A percentile compares a stretch with the other conserved stretches of the same genome.
Evolutionary conservation across 768 basidiomycete species (phyloP).

Genomic region (Agaricus sinodeliciosus): DNA sequence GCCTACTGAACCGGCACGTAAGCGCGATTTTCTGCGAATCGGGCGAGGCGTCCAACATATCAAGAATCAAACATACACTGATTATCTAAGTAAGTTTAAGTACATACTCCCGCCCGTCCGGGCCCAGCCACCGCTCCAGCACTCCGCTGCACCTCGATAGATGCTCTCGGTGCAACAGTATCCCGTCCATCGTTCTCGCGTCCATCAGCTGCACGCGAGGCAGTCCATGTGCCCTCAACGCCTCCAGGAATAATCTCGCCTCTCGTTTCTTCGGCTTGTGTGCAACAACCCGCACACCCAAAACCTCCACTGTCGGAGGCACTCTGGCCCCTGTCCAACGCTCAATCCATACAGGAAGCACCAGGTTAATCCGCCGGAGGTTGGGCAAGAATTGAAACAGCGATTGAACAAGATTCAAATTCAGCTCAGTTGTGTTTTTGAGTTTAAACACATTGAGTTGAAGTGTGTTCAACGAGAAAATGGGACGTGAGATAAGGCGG

Average conservation of each 20-base stretch:
- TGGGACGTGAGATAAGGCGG: background rate
- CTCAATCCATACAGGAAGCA: background rate
- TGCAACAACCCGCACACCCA: conserved; percentile 1
- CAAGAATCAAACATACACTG: background rate
- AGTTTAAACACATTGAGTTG: conserved; percentile 10
- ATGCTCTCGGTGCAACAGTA: background rate
- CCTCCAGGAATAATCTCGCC: background rate
- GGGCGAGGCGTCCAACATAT: background rate
- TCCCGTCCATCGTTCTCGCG: background rate
- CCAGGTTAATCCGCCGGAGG: background rate
- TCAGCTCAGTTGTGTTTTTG: background rate
- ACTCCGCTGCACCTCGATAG: background rate
- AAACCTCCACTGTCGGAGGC: background rate
- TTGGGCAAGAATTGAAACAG: background rate
- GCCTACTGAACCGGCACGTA: conserved; percentile 12
- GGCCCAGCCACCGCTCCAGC: conserved; percentile 1
- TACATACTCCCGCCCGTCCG: background rate
- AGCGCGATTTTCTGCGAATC: conserved; percentile 1
- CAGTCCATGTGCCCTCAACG: background rate
- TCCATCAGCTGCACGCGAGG: conserved; percentile 1
- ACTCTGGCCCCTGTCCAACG: background rate
- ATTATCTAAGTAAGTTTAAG: conserved; percentile 3
- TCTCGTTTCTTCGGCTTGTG: background rate
- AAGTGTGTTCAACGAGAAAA: conserved; percentile 8
- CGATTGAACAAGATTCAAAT: background rate